Evolutionary conservation across 441 rosid species (phyloP).

Genomic region (Metrosideros polymorpha): DNA sequence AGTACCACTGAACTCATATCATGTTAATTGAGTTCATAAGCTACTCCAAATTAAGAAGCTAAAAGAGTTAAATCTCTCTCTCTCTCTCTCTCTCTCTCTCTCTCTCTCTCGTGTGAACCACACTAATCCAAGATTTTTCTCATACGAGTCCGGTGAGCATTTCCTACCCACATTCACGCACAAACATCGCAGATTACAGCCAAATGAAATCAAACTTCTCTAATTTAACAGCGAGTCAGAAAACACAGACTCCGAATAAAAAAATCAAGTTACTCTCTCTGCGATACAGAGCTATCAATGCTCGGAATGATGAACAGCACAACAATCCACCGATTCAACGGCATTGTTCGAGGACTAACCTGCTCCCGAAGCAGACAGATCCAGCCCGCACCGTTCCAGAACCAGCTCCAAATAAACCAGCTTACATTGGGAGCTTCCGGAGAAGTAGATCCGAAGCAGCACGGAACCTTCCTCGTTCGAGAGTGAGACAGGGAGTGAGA

Average conservation of each 20-base stretch:
- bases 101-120: background rate
- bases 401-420: background rate
- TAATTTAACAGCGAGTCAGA: background rate
- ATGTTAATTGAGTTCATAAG: background rate
- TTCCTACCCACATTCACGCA: background rate
- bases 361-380: background rate
- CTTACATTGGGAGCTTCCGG: background rate
- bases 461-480: background rate
- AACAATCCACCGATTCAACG: background rate
- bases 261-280: background rate
- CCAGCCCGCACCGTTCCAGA: background rate
- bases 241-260: background rate
- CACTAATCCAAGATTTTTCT: background rate
- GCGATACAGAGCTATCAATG: background rate
- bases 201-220: background rate
- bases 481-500: background rate
- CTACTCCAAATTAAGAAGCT: background rate
- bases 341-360: background rate
- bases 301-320: background rate
- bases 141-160: background rate
- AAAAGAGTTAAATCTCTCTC: background rate
- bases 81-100: too few species aligned
- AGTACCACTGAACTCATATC: background rate
- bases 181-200: background rate
- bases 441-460: background rate